A percentile compares a stretch with the other conserved stretches of the same genome.
Evolutionary conservation across 2,329 filamentous ascomycete genomes (phyloP).

Genomic region (Incumbomyces lentus): DNA sequence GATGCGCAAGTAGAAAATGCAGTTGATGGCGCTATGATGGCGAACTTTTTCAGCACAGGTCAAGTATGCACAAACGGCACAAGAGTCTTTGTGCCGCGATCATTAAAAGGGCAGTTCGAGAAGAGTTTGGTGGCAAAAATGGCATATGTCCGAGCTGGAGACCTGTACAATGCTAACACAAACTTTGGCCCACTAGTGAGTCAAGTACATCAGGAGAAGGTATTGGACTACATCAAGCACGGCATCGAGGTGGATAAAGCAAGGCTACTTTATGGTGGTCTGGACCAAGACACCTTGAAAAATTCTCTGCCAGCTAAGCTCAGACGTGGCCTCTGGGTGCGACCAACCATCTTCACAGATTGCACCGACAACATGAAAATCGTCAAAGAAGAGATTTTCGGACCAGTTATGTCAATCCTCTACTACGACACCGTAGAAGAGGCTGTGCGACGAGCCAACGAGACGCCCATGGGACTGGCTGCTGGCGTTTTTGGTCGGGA

Average conservation of each 20-base stretch:
- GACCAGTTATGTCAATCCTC: slow-evolving; percentile 74
- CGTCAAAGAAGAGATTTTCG: slow-evolving; percentile 75
- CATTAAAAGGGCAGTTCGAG: slow-evolving; percentile 59
- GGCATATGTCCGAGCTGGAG: slow-evolving; percentile 57
- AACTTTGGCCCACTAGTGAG: slow-evolving; percentile 82
- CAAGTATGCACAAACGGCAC: slow-evolving; percentile 93
- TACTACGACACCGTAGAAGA: slow-evolving; percentile 61
- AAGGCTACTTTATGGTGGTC: slow-evolving; percentile 62
- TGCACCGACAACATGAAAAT: slow-evolving; percentile 77
- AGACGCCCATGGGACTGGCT: slow-evolving; percentile 66
- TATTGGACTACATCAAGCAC: slow-evolving; percentile 63
- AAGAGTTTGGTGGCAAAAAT: slow-evolving; percentile 60
- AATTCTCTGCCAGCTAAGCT: slow-evolving; percentile 39
- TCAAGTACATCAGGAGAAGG: slow-evolving; percentile 63
- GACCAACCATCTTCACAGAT: slow-evolving; percentile 75
- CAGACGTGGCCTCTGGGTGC: slow-evolving; percentile 67
- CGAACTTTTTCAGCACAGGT: slow-evolving; percentile 83
- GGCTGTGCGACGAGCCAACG: slow-evolving; percentile 62
- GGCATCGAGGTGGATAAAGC: slow-evolving; percentile 65
- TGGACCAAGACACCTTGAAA: slow-evolving; percentile 24
- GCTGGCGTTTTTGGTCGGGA: slow-evolving; percentile 75
- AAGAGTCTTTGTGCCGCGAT: slow-evolving; percentile 65
- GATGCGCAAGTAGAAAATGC: slow-evolving; percentile 69
- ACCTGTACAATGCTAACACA: slow-evolving; percentile 59
- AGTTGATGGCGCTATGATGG: slow-evolving; percentile 86